Evolutionary conservation across 2,329 filamentous ascomycete species (phyloP).

Genomic region (Akanthomyces lecanii): DNA sequence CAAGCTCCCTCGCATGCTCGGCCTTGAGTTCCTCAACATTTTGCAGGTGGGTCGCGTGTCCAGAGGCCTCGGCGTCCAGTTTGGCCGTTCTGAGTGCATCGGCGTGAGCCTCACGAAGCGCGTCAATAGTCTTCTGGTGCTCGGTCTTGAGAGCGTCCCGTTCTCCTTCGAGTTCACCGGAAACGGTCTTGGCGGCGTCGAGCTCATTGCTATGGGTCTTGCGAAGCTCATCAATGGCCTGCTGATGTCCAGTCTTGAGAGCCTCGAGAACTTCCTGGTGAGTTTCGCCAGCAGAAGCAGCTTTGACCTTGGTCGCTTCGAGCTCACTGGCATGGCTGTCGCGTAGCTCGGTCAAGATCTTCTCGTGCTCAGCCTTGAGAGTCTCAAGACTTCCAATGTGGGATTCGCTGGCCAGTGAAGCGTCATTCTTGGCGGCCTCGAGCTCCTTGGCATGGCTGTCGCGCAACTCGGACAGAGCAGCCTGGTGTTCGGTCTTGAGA

Average conservation of each 20-base stretch:
- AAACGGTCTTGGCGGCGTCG: not conserved
- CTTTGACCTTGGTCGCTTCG: slow-evolving; percentile 36
- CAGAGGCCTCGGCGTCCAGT: slow-evolving; percentile 29
- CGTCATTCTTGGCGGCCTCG: slow-evolving; percentile 53
- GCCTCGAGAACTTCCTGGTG: slow-evolving; percentile 23
- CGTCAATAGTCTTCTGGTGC: slow-evolving; percentile 48
- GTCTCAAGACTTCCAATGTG: slow-evolving; percentile 48
- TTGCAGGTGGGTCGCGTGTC: not conserved
- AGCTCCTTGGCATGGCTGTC: slow-evolving; percentile 56
- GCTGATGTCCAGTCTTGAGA: slow-evolving; percentile 44
- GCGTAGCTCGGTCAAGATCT: slow-evolving; percentile 44
- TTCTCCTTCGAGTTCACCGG: slow-evolving; percentile 18
- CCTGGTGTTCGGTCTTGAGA: slow-evolving; percentile 38
- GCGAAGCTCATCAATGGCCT: slow-evolving; percentile 44
- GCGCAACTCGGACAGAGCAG: slow-evolving; percentile 38
- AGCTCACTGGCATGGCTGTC: slow-evolving; percentile 37
- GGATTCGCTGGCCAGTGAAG: slow-evolving; percentile 41
- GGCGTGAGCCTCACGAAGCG: slow-evolving; percentile 36
- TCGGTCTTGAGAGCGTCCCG: slow-evolving; percentile 48
- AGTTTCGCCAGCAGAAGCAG: slow-evolving; percentile 27
- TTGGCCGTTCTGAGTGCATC: slow-evolving; percentile 41
- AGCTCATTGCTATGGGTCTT: slow-evolving; percentile 18
- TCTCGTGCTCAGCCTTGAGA: slow-evolving; percentile 53
- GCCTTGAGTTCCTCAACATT: slow-evolving; percentile 24
- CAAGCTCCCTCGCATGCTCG: slow-evolving; percentile 51